Percentiles rank a stretch among this genome's conserved stretches.
Conservation (phyloP, 108 stramenopile genomes). For the Parietichytrium sp. region DNA sequence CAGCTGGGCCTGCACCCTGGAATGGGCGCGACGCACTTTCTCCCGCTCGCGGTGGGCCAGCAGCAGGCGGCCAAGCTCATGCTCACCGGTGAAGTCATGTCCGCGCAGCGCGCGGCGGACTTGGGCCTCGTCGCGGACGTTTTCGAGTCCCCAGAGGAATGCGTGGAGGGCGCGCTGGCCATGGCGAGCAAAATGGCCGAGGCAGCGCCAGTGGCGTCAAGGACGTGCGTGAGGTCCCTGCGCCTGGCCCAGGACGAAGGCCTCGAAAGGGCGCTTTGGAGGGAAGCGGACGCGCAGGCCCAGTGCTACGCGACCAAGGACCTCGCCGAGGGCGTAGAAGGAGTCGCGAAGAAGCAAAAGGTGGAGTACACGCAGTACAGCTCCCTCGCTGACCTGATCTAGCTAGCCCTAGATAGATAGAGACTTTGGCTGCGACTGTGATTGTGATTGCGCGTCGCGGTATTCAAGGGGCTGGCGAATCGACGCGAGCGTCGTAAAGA, state of each 20-base stretch:
- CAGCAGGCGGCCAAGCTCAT: conserved; percentile 59
- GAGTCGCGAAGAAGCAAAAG: conserved; percentile 55
- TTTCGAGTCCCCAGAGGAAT: conserved; percentile 43
- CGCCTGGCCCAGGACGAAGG: conserved; percentile 56
- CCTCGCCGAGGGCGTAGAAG: conserved; percentile 68
- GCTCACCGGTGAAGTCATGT: conserved; percentile 59
- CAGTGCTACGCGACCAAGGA: conserved; percentile 64
- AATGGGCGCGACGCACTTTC: conserved; percentile 69
- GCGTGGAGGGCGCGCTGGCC: conserved; percentile 51
- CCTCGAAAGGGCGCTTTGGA: conserved; percentile 51
- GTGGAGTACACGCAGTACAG: conserved; percentile 56
- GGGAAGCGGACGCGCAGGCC: conserved; percentile 66
- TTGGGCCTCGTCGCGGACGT: conserved; percentile 55
- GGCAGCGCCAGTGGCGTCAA: conserved; percentile 63
- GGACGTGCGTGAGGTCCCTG: conserved; percentile 58
- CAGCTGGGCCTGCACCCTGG: conserved; percentile 73
- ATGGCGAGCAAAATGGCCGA: conserved; percentile 56
- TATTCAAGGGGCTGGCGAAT: no score
- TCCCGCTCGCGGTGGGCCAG: conserved; percentile 56
- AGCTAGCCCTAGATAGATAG: no score
- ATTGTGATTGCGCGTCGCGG: no score
- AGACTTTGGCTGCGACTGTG: no score
- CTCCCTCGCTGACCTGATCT: no score
- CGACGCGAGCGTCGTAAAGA: no score
- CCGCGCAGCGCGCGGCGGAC: conserved; percentile 59